Evolutionary conservation across 371 early-diverging fungal species (phyloP), one percentile per base, ranked within the genome.

Genomic region (Mucor lusitanicus): DNA sequence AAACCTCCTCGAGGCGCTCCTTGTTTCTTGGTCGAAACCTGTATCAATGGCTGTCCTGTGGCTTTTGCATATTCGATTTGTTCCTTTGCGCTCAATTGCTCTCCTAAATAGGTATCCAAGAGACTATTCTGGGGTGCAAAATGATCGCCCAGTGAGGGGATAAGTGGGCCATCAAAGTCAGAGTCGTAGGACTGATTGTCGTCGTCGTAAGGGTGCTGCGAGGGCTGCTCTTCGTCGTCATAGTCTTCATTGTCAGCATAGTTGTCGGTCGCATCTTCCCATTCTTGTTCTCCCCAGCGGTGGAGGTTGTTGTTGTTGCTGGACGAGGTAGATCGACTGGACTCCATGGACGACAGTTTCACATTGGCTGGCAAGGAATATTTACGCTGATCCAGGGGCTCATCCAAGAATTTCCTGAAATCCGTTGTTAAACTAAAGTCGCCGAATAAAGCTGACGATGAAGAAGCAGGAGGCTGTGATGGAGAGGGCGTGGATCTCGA

Each of bases 41-140:
- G 79, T 33, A 84, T 81, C 30, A 84, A 58, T 19, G 84, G 84
- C 44, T 84, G 84, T 1, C 84, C 82, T 2, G 82, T 84, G 6
- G 80, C 82, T 44, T 76, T 76, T 27, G 80, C 80, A 65, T 76
- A 84, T 48, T 79, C 78, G 3, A 79, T 80, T 56, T 84, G 84
- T 55, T 84, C 84, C 58, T 80, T 81, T 21, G 80, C 84, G 19
- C 74, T 80, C 28, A 81, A 65, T 37, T 83, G 80, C 19, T 80
- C 77, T n/a, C 78, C 80, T 6, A 77, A 57, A 61, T 79, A 77
- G 3, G 66, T 78, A 57, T 81, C 82, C 39, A 81, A 62, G 13
- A 83, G 63, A 30, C 76, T 77, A 50, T 80, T 83, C 54, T 80
- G 77, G 12, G 80, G 77, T 28, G 83, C 83, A 79, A 83, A 83